A percentile compares a stretch with the other conserved stretches of the same genome.
Evolutionary conservation across 331 rosid species (phyloP).

Genomic region (Dryas integrifolia): DNA sequence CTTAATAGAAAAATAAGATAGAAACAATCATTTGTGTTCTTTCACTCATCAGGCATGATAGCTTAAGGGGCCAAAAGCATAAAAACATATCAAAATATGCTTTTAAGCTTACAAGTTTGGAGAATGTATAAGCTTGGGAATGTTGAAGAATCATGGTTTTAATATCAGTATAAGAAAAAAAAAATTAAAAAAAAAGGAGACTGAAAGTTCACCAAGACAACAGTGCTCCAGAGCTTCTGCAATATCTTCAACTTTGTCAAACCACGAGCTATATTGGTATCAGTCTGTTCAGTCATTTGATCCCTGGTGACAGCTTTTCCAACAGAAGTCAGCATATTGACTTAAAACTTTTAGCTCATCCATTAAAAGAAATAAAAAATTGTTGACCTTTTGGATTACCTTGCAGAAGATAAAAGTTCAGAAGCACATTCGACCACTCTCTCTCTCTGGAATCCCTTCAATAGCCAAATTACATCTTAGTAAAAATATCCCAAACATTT

Average conservation of each 20-base stretch:
- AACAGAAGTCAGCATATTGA: slow-evolving; percentile 17
- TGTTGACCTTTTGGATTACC: slow-evolving; percentile 35
- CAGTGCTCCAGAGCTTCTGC: slow-evolving; percentile 67
- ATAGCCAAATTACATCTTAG: slow-evolving; percentile 18
- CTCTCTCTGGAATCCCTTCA: slow-evolving; percentile 49
- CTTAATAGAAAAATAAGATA: neutral
- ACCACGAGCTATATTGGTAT: slow-evolving; percentile 44
- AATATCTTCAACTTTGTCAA: slow-evolving; percentile 51
- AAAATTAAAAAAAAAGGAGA: neutral
- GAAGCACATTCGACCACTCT: slow-evolving; percentile 45
- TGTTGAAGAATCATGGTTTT: slow-evolving; percentile 2
- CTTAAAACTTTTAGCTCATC: slow-evolving; percentile 18
- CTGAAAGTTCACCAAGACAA: slow-evolving; percentile 55
- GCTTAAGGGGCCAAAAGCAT: neutral
- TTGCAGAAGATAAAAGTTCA: slow-evolving; percentile 42
- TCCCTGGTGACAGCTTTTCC: slow-evolving; percentile 42
- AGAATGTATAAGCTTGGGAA: neutral
- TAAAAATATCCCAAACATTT: slow-evolving; percentile 13
- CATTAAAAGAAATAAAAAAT: slow-evolving; percentile 2
- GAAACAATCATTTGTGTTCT: neutral
- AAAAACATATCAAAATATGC: neutral
- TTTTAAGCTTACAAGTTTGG: neutral
- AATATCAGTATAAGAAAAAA: slow-evolving; percentile 2
- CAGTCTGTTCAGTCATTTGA: slow-evolving; percentile 47
- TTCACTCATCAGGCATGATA: neutral